Conservation (phyloP, 2,329 filamentous ascomycete species). For the Zelopaecilomyces penicillatus region DNA sequence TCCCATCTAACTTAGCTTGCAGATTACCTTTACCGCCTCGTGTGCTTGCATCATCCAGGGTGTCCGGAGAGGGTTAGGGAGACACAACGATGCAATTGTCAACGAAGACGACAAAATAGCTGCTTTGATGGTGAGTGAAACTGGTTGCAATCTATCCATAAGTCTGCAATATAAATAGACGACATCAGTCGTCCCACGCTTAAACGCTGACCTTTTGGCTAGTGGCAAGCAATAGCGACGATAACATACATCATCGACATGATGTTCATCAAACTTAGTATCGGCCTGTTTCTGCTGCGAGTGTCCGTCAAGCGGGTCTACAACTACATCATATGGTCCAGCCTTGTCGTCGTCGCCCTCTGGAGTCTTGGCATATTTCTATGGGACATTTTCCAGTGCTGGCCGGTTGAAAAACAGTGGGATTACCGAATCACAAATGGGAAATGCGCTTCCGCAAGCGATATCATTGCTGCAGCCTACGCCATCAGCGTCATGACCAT, state of each 20-base stretch:
- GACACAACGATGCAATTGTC: conserved; percentile 37
- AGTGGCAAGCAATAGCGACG: conserved; percentile 45
- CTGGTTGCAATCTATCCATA: background rate
- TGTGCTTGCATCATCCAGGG: conserved; percentile 38
- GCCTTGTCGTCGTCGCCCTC: conserved; percentile 36
- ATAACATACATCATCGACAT: conserved; percentile 44
- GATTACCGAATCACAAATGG: conserved; percentile 38
- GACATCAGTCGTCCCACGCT: background rate
- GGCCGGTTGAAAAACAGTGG: conserved; percentile 43
- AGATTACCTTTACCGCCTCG: conserved; percentile 39
- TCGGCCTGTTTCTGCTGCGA: conserved; percentile 43
- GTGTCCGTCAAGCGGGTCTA: conserved; percentile 39
- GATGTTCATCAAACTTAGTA: conserved; percentile 50
- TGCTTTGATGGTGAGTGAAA: conserved; percentile 35
- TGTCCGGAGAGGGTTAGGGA: conserved; percentile 34
- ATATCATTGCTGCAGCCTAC: conserved; percentile 41
- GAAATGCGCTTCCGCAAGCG: conserved; percentile 33
- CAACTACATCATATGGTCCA: conserved; percentile 37
- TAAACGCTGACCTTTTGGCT: background rate
- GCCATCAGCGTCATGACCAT: conserved; percentile 44
- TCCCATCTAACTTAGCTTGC: background rate
- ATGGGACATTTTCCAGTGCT: conserved; percentile 45
- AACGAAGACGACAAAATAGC: conserved; percentile 30
- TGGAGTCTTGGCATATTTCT: conserved; percentile 42
- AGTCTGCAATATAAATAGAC: background rate